Evolutionary conservation across 1,284 basidiomycete species (phyloP), one percentile per base, ranked within the genome.

Genomic region (Caloboletus firmus): DNA sequence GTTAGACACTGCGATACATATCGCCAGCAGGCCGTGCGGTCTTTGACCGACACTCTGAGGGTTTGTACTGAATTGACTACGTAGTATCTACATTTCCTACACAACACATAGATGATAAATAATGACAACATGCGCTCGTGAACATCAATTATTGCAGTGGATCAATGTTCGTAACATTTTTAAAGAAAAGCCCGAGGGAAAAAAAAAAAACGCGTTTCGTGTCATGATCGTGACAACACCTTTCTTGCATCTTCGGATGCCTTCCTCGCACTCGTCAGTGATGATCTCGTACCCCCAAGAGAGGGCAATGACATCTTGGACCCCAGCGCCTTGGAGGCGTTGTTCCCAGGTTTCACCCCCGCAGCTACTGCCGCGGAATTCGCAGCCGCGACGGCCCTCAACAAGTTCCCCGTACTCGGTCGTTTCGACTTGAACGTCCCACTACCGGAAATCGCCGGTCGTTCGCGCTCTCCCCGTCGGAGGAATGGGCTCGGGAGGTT

Each of bases 401-500:
- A 62, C 49, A 81, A 63, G 56, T 83, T 76, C 3, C 79, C 80
- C 37, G 73, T 79, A 59, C 81, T 82, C 34, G 74, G 69, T 44
- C 78, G 67, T 62, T 79, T 79, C 34, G 62, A 68, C 47, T 62
- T 65, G 44, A 63, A 60, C 51, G 49, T 57, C 42, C 65, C 53
- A 57, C 57, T 31, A 49, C 53, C 42, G 3, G 47, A 60, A 26
- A 31, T 32, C 12, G 18, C 51, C 32, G 54, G 41, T 17, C 67
- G 69, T 20, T 73, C 74, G 17, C 78, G 74, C 24, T 84, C 82
- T 1, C 65, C 65, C 26, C 79, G 76, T 69, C 87, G 87, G 40
- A 93, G 64, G 72, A 93, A 93, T 2, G 91, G 91, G 60, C 87
- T 89, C 0, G 91, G 91, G 0, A 93, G 76, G 67, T 91, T 92